Conservation (phyloP, 345 rosid species). For the Mercurialis annua region DNA sequence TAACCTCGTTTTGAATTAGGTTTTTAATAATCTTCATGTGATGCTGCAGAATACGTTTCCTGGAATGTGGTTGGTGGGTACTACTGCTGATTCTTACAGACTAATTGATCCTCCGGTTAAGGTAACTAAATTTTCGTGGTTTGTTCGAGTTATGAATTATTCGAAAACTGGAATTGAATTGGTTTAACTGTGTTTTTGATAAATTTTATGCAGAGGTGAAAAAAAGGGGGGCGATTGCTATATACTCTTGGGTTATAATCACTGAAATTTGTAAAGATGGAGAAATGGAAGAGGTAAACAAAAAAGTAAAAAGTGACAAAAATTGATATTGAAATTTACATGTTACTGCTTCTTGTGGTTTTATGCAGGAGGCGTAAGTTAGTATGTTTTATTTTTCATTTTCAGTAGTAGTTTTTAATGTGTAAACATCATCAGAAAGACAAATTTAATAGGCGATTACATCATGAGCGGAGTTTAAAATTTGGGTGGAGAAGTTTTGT, state of each 20-base stretch:
- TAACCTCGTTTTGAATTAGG: neutral
- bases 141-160: no score
- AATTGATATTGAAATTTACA: constrained; percentile 12
- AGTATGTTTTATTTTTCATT: constrained; percentile 15
- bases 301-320: constrained; percentile 20
- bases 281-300: constrained; percentile 14
- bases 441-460: constrained; percentile 19
- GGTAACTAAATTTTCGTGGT: constrained; percentile 31
- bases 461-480: no score
- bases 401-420: constrained; percentile 23
- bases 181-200: constrained; percentile 21
- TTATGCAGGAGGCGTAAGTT: constrained; percentile 13
- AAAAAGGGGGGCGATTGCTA: constrained; percentile 7
- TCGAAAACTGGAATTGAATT: neutral
- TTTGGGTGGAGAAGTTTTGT: neutral
- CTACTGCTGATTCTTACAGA: constrained; percentile 68
- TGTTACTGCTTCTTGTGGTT: constrained; percentile 10
- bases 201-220: constrained; percentile 38
- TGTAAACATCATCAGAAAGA: constrained; percentile 24
- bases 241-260: constrained; percentile 17
- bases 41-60: constrained; percentile 58
- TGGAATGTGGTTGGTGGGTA: constrained; percentile 81
- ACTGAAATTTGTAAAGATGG: constrained; percentile 19
- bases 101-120: constrained; percentile 50
- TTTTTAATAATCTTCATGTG: neutral